Evolutionary conservation across 768 basidiomycete species (phyloP).

Genomic region (Podaxis rugospora): DNA sequence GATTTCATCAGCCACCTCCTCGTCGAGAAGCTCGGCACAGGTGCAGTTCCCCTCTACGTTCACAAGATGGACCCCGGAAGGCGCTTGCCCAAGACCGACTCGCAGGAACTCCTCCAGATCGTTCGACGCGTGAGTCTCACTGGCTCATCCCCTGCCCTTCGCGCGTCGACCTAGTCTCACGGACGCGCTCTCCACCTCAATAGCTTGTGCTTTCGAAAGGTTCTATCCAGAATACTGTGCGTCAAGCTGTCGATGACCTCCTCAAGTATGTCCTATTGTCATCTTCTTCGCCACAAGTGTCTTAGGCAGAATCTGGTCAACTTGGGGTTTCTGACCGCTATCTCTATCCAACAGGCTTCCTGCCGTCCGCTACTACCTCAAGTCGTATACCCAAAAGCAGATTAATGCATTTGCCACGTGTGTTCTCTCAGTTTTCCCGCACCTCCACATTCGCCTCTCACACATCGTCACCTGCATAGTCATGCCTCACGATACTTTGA

Average conservation of each 20-base stretch:
- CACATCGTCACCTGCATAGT: constrained; percentile 34
- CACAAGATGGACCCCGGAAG: constrained; percentile 87
- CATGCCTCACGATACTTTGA: constrained; percentile 89
- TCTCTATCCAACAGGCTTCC: constrained; percentile 46
- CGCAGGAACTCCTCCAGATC: constrained; percentile 61
- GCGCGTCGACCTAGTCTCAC: constrained; percentile 1
- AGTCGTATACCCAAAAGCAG: constrained; percentile 74
- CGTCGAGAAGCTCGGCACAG: constrained; percentile 85
- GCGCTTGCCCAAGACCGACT: constrained; percentile 71
- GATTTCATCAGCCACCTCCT: constrained; percentile 88
- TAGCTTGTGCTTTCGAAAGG: constrained; percentile 60
- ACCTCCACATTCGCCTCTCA: constrained; percentile 20
- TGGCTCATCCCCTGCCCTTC: constrained; percentile 8
- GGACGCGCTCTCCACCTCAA: constrained; percentile 11
- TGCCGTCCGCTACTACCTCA: constrained; percentile 75
- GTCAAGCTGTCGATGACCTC: constrained; percentile 74
- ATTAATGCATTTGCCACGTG: constrained; percentile 92
- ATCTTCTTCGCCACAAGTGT: constrained; percentile 18
- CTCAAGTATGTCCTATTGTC: constrained; percentile 52
- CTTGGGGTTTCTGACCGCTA: constrained; percentile 13
- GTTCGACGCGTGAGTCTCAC: constrained; percentile 65
- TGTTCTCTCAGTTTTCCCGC: constrained; percentile 32
- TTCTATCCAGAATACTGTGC: constrained; percentile 52
- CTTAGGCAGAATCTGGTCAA: constrained; percentile 17
- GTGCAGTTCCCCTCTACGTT: constrained; percentile 72